Percentiles rank a stretch among this genome's conserved stretches.
Conservation (phyloP, 2,329 filamentous ascomycete genomes). For the Cryphonectria carpinicola region DNA sequence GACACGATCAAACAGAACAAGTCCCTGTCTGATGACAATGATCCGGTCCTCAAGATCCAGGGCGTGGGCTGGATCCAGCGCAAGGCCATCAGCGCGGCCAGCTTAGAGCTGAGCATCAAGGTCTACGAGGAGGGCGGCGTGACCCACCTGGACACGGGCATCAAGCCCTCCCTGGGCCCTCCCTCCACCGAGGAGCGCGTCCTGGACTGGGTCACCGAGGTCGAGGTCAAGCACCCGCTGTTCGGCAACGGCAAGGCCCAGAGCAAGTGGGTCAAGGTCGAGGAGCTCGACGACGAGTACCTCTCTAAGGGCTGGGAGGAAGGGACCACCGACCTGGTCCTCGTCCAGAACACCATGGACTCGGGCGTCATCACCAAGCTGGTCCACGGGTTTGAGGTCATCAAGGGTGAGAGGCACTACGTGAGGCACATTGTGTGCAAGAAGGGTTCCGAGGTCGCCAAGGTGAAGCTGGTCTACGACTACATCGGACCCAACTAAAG, state of each 20-base stretch:
- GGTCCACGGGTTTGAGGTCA: conserved; percentile 24
- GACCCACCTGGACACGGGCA: conserved; percentile 29
- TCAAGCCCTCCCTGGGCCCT: conserved; percentile 29
- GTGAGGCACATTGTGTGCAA: conserved; percentile 23
- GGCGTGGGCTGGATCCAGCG: conserved; percentile 32
- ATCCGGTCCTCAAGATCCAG: conserved; percentile 30
- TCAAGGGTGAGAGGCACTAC: conserved; percentile 24
- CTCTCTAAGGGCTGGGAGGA: conserved; percentile 31
- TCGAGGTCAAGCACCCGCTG: conserved; percentile 31
- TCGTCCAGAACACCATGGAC: conserved; percentile 29
- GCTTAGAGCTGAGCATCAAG: conserved; percentile 29
- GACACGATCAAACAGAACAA: conserved; percentile 14
- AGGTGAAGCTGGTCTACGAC: conserved; percentile 27
- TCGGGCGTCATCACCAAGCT: conserved; percentile 25
- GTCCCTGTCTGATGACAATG: conserved; percentile 29
- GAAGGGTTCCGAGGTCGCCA: conserved; percentile 23
- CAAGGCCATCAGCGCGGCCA: conserved; percentile 31
- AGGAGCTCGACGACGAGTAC: conserved; percentile 28
- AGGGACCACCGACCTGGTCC: conserved; percentile 29
- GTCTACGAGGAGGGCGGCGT: conserved; percentile 27
- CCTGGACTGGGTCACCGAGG: conserved; percentile 28
- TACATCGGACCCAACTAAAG: conserved; percentile 21
- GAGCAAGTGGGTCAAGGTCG: conserved; percentile 26
- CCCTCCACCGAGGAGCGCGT: conserved; percentile 29
- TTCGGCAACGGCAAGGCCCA: conserved; percentile 31